Conservation (phyloP, 2,329 filamentous ascomycete genomes). For the Penicillium sp. region DNA sequence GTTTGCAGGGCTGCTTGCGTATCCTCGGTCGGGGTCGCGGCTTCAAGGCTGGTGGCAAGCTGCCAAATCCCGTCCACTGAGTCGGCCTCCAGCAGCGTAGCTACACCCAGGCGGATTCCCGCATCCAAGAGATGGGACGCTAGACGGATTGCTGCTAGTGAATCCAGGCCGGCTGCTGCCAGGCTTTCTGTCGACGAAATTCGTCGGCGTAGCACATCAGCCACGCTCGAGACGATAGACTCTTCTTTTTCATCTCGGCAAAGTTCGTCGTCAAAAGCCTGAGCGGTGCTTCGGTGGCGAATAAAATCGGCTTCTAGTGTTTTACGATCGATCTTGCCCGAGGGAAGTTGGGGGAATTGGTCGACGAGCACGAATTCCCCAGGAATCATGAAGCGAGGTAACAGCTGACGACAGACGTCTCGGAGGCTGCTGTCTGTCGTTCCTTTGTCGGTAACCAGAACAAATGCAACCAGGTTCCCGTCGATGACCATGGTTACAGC, state of each 20-base stretch:
- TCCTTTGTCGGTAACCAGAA: slow-evolving; percentile 53
- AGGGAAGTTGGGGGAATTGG: slow-evolving; percentile 72
- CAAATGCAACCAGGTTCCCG: slow-evolving; percentile 73
- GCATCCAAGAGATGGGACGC: slow-evolving; percentile 62
- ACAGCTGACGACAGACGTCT: slow-evolving; percentile 67
- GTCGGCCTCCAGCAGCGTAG: slow-evolving; percentile 61
- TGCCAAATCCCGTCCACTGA: slow-evolving; percentile 44
- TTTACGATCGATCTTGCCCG: slow-evolving; percentile 78
- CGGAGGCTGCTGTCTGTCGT: slow-evolving; percentile 50
- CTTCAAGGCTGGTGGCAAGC: slow-evolving; percentile 27
- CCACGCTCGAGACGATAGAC: slow-evolving; percentile 46
- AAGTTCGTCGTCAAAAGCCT: slow-evolving; percentile 8
- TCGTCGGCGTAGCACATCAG: slow-evolving; percentile 42
- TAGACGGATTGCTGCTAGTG: slow-evolving; percentile 61
- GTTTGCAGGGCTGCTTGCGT: slow-evolving; percentile 13
- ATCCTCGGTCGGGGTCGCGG: slow-evolving; percentile 22
- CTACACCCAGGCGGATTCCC: slow-evolving; percentile 58
- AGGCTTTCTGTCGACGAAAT: slow-evolving; percentile 48
- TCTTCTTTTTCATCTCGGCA: slow-evolving; percentile 29
- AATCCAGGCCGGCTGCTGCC: slow-evolving; percentile 63
- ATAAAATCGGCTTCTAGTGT: slow-evolving; percentile 58
- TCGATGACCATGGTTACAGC: slow-evolving; percentile 67
- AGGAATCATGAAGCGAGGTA: slow-evolving; percentile 82
- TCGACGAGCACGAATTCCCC: slow-evolving; percentile 65
- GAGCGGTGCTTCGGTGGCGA: slow-evolving; percentile 22